Base-by-base conservation (phyloP, 2,329 filamentous ascomycete species). In the Beauveria pseudobassiana region DNA sequence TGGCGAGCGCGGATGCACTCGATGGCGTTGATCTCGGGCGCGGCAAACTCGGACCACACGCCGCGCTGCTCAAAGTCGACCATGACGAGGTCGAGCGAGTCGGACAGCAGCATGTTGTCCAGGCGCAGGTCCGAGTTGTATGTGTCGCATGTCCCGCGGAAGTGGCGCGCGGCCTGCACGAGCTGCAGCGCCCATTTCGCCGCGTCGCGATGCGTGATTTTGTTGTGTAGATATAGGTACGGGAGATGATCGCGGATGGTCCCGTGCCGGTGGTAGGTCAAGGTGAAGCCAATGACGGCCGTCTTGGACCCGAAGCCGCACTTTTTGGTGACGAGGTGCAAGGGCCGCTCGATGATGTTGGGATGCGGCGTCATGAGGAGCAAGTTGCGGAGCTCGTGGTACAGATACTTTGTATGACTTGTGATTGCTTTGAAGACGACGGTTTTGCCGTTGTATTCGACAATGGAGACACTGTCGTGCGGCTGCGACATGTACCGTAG, bases 31-130 rank as follows among this genome's bases (percentile, higher is more conserved):
- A 86, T 78, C 67, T 87, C 84, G 0, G 84, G 84, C 1, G 84
- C 77, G 1, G 80, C 80, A 69, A 86, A 86, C 68, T 85, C 81
- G 70, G 80, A 84, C 83, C 83, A 86, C 2, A 85, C 82, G 8
- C 84, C 83, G 38, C 84, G 78, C 69, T 86, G 83, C 70, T 87
- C 84, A 67, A 87, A 85, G 64, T 87, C 84, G 5, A 86, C 77
- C 77, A 87, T 80, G 67, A 86, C 68, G 10, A 79, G 71, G 59
- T 84, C 76, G 22, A 72, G 73, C 1, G 72, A 66, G 24, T 74
- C 73, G 1, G 81, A 80, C 16, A 85, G 70, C 3, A 86, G 79
- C 40, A 86, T 75, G 65, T 86, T 86, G 69, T 86, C 83, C 5
- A 86, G 77, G 16, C 83, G 80, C 16, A 86, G 75, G 64, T 86